Conservation (phyloP, 345 rosid species). For the Erodium maritimum region DNA sequence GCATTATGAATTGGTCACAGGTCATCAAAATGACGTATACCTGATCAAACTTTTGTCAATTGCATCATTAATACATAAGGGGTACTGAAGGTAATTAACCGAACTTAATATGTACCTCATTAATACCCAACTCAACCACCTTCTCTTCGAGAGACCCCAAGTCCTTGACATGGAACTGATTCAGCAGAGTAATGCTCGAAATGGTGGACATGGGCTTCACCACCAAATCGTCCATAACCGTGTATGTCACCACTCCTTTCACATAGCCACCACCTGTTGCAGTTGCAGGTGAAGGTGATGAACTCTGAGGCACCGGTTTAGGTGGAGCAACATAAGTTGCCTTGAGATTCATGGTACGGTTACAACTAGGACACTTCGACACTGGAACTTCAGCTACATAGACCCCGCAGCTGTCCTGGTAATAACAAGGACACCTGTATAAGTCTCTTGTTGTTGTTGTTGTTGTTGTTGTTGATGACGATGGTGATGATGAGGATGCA, state of each 20-base stretch:
- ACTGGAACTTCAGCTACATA: background rate
- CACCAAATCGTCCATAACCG: slow-evolving; percentile 8
- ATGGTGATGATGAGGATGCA: no score
- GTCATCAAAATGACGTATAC: no score
- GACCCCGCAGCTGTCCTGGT: no score
- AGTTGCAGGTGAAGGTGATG: no score
- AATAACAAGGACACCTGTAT: no score
- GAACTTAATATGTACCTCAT: slow-evolving; percentile 1
- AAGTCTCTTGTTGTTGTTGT: background rate
- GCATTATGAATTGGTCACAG: no score
- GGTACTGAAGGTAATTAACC: no score
- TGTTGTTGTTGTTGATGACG: no score
- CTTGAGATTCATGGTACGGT: no score
- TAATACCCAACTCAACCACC: background rate
- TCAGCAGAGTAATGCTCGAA: background rate
- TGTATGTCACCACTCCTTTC: background rate
- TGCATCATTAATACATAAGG: no score
- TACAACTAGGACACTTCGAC: background rate
- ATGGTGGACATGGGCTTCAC: slow-evolving; percentile 10
- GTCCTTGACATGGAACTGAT: background rate
- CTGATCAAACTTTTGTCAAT: no score
- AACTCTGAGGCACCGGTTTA: background rate
- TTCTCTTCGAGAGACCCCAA: background rate
- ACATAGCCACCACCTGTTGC: background rate
- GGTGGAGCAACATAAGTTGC: background rate